Conservation (phyloP, 345 rosid genomes). For the Acer campestre region DNA sequence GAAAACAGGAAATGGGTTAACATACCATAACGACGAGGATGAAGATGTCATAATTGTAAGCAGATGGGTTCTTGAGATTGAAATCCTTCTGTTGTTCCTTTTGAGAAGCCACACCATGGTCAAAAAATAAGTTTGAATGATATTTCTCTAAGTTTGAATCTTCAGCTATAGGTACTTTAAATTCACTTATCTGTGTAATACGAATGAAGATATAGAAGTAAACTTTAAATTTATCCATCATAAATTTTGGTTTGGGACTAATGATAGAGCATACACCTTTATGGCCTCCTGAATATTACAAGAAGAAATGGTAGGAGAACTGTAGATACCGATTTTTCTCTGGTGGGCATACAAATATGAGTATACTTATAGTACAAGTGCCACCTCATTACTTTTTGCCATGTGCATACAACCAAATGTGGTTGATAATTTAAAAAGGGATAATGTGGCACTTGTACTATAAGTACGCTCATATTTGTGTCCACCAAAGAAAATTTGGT, state of each 20-base stretch:
- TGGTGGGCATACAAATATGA: too few relatives aligned
- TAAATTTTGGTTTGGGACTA: background rate
- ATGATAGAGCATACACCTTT: slow-evolving; percentile 26
- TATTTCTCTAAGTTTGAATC: slow-evolving; percentile 11
- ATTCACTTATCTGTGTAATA: slow-evolving; percentile 38
- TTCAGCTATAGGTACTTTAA: slow-evolving; percentile 23
- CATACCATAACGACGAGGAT: slow-evolving; percentile 65
- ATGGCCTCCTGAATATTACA: slow-evolving; percentile 41
- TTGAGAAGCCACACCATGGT: slow-evolving; percentile 89
- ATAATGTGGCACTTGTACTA: too few relatives aligned
- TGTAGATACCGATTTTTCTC: background rate
- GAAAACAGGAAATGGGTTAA: background rate
- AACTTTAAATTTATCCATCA: background rate
- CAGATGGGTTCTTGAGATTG: slow-evolving; percentile 75
- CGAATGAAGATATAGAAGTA: background rate
- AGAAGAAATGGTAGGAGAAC: slow-evolving; percentile 35
- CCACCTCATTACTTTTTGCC: too few relatives aligned
- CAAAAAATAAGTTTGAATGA: slow-evolving; percentile 58
- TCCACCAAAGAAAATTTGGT: background rate
- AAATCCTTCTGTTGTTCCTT: slow-evolving; percentile 86
- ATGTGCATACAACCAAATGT: too few relatives aligned
- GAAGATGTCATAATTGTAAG: slow-evolving; percentile 81
- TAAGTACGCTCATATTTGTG: too few relatives aligned
- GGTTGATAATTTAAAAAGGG: too few relatives aligned
- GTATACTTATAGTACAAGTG: too few relatives aligned